Evolutionary conservation across 2,329 filamentous ascomycete genomes (phyloP).

Genomic region (Nothophoma quercina): DNA sequence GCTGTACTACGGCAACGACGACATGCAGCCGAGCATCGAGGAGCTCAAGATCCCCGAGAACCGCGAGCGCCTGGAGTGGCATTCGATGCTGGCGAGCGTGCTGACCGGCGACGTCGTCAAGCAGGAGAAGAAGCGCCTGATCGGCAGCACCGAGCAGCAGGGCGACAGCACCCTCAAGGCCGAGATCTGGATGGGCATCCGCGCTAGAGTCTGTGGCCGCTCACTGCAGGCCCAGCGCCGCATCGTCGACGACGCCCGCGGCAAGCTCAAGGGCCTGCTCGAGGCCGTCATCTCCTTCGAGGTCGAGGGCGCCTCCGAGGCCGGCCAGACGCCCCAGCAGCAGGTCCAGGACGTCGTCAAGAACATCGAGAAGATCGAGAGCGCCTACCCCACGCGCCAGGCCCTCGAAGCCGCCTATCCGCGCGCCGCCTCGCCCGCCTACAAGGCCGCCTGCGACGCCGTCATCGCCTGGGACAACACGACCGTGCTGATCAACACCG

Average conservation of each 20-base stretch:
- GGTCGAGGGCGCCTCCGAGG: slow-evolving; percentile 92
- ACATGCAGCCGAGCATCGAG: slow-evolving; percentile 85
- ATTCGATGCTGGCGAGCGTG: slow-evolving; percentile 95
- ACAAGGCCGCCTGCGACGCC: slow-evolving; percentile 83
- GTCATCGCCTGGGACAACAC: slow-evolving; percentile 98
- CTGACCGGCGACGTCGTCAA: slow-evolving; percentile 95
- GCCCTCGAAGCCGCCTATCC: slow-evolving; percentile 79
- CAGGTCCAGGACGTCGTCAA: slow-evolving; percentile 89
- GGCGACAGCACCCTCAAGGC: slow-evolving; percentile 71
- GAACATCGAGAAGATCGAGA: slow-evolving; percentile 89
- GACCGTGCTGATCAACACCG: slow-evolving; percentile 93
- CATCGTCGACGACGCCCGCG: slow-evolving; percentile 84
- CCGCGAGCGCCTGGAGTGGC: slow-evolving; percentile 93
- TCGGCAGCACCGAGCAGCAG: slow-evolving; percentile 79
- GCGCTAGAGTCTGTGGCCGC: slow-evolving; percentile 83
- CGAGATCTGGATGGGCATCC: slow-evolving; percentile 88
- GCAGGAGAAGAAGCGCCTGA: slow-evolving; percentile 95
- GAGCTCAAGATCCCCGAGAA: slow-evolving; percentile 89
- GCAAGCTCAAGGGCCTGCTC: slow-evolving; percentile 74
- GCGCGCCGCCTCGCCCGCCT: slow-evolving; percentile 76
- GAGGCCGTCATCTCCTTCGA: slow-evolving; percentile 93
- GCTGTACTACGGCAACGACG: slow-evolving; percentile 90
- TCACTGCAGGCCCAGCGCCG: slow-evolving; percentile 84
- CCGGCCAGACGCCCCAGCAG: slow-evolving; percentile 83
- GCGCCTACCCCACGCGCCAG: slow-evolving; percentile 80